Base-by-base conservation (phyloP, 108 stramenopile genomes). In the Pseudonitzschia multistriata region DNA sequence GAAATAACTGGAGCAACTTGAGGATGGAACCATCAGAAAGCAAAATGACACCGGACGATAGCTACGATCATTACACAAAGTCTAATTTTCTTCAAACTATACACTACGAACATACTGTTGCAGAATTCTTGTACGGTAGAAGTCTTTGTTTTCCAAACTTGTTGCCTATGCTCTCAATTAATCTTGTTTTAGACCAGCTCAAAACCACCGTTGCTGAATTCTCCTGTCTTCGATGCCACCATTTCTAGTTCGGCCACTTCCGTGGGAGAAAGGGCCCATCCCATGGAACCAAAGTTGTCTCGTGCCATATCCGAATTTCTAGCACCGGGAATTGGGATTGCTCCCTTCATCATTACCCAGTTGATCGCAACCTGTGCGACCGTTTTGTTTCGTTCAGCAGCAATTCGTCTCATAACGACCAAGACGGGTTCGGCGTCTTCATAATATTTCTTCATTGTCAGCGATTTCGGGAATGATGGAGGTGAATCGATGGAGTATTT, bases 321-420 rank as follows among this genome's bases (percentile, higher is more conserved):
- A 55, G 86, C 87, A 49, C 91, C 91, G 8, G 87, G 83, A 33
- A 92, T 67, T 15, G 91, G 91, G 14, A 92, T 74, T 0, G 80
- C 80, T 2, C 72, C 68, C 19, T 92, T 76, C 21, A 79, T 74
- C 53, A 83, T 70, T 28, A 83, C 80, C 91, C 91, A 92, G 48
- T 88, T 89, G 54, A 92, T 54, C 7, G 88, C 86, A 3, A 92
- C 85, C 67, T 89, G 91, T 14, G 88, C 91, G 86, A 89, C 88
- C 56, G 81, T 71, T n/a, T 73, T 62, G 37, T 82, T 50, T 11
- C 79, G 77, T 33, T 88, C 77, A 25, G 39, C 45, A 24, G 77
- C 49, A 31, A 92, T 31, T 27, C 72, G 63, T 30, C 91, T 76
- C 57, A 92, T 66, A 3, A 81, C 74, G 22, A 65, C 25, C 47